These are phyloP conservation scores for Quercus suber DNA, from an alignment of 306 rosid species.

Conservation along the genomic window DNA sequence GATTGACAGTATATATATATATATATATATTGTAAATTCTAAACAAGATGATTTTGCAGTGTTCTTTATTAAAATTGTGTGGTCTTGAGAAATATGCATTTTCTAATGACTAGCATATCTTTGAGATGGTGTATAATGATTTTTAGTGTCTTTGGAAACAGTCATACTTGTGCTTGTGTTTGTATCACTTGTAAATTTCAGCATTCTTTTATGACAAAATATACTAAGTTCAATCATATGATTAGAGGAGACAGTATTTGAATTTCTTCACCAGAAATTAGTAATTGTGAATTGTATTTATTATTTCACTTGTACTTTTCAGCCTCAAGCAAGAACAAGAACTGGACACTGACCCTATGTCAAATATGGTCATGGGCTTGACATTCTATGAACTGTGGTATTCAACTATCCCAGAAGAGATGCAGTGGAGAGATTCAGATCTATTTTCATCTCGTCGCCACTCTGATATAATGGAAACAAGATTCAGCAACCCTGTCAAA, in stretches of 20 bases:
- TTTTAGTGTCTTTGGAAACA: neutral
- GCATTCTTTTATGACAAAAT: neutral
- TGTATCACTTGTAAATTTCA: neutral
- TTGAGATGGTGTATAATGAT: neutral
- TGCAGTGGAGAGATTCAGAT: constrained; percentile 51
- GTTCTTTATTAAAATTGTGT: neutral
- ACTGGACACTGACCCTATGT: constrained; percentile 42
- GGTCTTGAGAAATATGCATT: neutral
- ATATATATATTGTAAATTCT: neutral
- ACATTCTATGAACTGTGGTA: constrained; percentile 66
- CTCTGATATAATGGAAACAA: constrained; percentile 29
- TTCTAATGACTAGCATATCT: neutral
- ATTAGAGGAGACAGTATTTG: neutral
- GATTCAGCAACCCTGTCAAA: constrained; percentile 19
- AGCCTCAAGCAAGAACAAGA: constrained; percentile 58
- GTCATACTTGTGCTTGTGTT: neutral
- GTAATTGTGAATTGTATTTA: neutral
- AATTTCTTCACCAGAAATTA: neutral
- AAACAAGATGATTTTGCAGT: neutral
- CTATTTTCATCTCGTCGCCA: constrained; percentile 31
- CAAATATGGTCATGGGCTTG: constrained; percentile 63
- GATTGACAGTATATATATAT: neutral
- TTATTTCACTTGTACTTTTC: constrained; percentile 13
- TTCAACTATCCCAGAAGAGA: constrained; percentile 58
- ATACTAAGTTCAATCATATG: neutral